Evolutionary conservation across 2,329 filamentous ascomycete species (phyloP), one percentile per base, ranked within the genome.

Genomic region (Dactylellina drechsleri): DNA sequence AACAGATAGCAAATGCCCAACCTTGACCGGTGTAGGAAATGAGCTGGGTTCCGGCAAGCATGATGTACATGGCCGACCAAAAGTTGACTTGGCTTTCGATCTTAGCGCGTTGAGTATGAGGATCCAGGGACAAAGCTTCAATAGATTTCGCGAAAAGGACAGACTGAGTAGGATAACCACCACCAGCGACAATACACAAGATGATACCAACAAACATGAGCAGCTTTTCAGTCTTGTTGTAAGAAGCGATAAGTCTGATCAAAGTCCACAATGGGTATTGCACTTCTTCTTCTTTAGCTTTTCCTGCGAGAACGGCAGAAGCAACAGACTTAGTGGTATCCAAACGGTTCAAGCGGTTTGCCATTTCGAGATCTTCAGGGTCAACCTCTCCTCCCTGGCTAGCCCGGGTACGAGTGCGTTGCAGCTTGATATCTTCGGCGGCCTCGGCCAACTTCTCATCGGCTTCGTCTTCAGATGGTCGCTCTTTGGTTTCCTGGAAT

Each of bases 81-180:
- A 97, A 97, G 80, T 92, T 88, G 18, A 91, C 89, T 72, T 94
- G 87, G 16, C 86, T 84, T 77, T 90, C 87, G 61, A 96, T 85
- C 64, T 88, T 54, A 50, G 36, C 64, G 15, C 52, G 43, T 31
- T 64, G 57, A 15, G 71, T 75, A 26, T 8, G 65, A 20, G 53
- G 71, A 43, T 75, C 52, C 8, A 82, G 83, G 6, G 89, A 87
- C 12, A 95, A 85, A 7, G 89, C 87, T 74, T 88, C 87, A 81
- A 98, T 93, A 70, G 92, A 87, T 82, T 97, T 97, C 79, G 93
- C 90, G 79, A 97, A 96, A 82, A 98, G 90, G 77, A 97, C 88
- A 77, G 91, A 87, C 80, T 90, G 87, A 0, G 86, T 88, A 10
- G 92, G 92, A 80, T 96, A 93, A 60, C 90, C 92, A 74, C 89